Conservation (phyloP, 2,329 filamentous ascomycete genomes). For the Beauveria pseudobassiana region DNA sequence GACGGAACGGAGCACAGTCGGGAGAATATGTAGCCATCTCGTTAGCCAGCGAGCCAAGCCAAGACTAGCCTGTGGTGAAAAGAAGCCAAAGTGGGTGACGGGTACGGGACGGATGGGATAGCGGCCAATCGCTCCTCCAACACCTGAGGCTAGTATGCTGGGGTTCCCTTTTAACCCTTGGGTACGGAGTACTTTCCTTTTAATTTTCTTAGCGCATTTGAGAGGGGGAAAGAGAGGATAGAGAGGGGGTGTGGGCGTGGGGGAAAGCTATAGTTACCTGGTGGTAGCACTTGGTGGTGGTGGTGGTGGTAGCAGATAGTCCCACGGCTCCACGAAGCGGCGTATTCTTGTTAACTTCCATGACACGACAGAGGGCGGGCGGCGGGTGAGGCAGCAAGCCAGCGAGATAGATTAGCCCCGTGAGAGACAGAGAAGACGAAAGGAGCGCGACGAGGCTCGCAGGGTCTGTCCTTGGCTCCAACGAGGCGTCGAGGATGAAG, state of each 20-base stretch:
- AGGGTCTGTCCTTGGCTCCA: background rate
- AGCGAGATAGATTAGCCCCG: background rate
- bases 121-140: constrained; percentile 8
- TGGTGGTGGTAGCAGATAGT: background rate
- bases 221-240: background rate
- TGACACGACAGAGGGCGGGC: background rate
- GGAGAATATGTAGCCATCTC: constrained; percentile 8
- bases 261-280: background rate
- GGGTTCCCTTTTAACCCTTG: background rate
- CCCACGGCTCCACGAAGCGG: background rate
- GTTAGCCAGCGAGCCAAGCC: constrained; percentile 7
- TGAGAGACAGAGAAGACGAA: background rate
- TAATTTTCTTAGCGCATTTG: background rate
- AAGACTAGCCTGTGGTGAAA: constrained; percentile 2
- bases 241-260: background rate
- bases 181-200: background rate
- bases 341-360: background rate
- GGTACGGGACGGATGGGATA: constrained; percentile 10
- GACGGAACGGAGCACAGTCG: constrained; percentile 8
- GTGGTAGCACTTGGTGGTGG: background rate
- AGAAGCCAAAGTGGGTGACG: constrained; percentile 7
- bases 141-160: background rate
- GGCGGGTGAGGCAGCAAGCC: background rate
- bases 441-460: background rate
- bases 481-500: constrained; percentile 1